Conservation (phyloP, 2,329 filamentous ascomycete genomes). For the Alternaria ethzedia region DNA sequence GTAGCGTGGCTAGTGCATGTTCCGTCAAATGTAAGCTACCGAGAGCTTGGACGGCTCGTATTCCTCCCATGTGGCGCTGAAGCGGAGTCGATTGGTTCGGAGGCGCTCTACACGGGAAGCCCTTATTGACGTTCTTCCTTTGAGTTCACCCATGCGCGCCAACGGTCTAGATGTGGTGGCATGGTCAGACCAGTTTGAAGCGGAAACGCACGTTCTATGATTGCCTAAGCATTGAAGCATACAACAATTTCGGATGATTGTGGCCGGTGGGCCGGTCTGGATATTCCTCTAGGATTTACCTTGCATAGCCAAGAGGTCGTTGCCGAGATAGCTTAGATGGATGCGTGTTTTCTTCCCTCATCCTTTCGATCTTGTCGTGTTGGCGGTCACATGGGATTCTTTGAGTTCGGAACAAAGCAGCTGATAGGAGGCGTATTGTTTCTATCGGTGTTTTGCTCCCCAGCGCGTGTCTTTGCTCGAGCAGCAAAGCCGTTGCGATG, state of each 20-base stretch:
- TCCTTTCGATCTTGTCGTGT: background rate
- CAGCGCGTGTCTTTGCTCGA: background rate
- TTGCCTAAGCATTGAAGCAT: background rate
- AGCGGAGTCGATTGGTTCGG: background rate
- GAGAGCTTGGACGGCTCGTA: background rate
- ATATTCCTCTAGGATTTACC: background rate
- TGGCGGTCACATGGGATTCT: too few species aligned
- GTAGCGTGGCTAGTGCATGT: background rate
- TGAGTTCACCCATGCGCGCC: background rate
- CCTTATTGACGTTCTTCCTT: background rate
- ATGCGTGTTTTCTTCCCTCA: background rate
- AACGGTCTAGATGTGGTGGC: background rate
- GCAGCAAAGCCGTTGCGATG: background rate
- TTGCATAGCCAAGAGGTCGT: background rate
- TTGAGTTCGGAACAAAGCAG: too few species aligned
- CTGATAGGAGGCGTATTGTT: background rate
- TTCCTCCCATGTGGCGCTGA: background rate
- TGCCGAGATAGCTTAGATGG: background rate
- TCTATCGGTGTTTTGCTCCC: background rate
- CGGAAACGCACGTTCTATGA: background rate
- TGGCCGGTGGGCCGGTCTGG: background rate
- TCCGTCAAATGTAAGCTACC: background rate
- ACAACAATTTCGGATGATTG: background rate
- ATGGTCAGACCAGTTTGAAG: background rate
- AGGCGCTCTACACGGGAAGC: background rate